Evolutionary conservation across 2,329 filamentous ascomycete species (phyloP), one percentile per base, ranked within the genome.

Genomic region (Ceratocystiopsis brevicomis): DNA sequence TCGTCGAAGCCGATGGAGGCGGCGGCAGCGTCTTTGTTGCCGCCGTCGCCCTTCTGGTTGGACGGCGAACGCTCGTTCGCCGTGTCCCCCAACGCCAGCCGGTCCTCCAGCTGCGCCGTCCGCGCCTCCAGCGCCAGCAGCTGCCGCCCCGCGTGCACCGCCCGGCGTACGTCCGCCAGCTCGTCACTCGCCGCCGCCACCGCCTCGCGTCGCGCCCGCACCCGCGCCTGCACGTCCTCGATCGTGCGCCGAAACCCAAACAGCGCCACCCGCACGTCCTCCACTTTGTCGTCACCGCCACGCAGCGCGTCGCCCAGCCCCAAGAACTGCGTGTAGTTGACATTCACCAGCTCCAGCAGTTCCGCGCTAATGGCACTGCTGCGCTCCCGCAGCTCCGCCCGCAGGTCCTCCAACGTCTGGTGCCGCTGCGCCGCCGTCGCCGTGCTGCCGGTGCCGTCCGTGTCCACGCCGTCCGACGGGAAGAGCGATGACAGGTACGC

Each of bases 381-480:
- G 42, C 92, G 72, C 46, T 86, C 75, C 38, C 87, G 78, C 15
- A 98, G 68, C 55, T 98, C 92, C 6, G 78, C 65, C 34, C 88
- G 83, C 32, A 98, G 68, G 58, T 98, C 90, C 57, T 94, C 87
- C 40, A 98, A 81, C 0, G 88, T 95, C 59, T 98, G 90, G 59
- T 98, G 90, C 1, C 90, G 81, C 56, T 90, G 78, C 17, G 77
- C 75, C 1, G 78, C 75, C 0, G 53, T 54, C 1, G 51, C 50
- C 45, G 53, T 53, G 17, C 25, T 30, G 25, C 25, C 25, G 5
- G 25, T 30, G 25, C 25, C 25, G 25, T 30, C 25, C 25, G 25
- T 11, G 25, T 30, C 25, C 25, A 30, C 25, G 25, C 52, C 53
- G 45, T 55, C 56, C 6, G 52, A 51, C 9, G 53, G 53, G 41